Base-by-base conservation (phyloP, 164 flowering plant species). In the Aristolochia californica region DNA sequence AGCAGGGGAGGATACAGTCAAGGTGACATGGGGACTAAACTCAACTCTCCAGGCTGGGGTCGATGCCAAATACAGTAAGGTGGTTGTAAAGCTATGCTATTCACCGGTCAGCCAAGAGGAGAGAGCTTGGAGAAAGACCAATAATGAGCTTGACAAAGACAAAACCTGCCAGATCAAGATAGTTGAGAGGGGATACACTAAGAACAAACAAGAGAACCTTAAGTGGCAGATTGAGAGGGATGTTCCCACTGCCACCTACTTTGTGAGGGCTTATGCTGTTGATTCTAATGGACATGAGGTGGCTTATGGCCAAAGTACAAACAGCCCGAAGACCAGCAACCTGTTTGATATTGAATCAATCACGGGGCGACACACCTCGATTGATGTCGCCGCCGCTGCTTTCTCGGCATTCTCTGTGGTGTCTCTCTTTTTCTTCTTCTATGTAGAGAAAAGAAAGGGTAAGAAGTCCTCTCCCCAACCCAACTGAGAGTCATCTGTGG, bases 401-500 rank as follows among this genome's bases (percentile, higher is more conserved):
- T 85, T 85, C 82, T 88, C 96, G 18, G 91, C 74, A 25, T 82
- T 91, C 82, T 76, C 97, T 0, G 67, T 91, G 8, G n/a, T 82
- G 72, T 13, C 95, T 2, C 60, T 88, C 69, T 43, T 66, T 44
- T 80, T 77, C 8, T 88, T 91, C 74, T 88, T 84, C 73, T 56
- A 22, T 15, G 5, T 56, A 24, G 98, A 84, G 87, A 91, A 85
- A 81, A 80, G 78, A 49, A 78, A 74, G 73, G 72, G 72, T 2
- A 83, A 71, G 62, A 24, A 3, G 34, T 47, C 27, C 26, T 20
- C 55, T 21, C 55, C 27, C 5, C 23, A n/a, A 21, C 55, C 55
- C 20, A 24, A 24, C 23, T 20, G 55, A 51, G 24, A 23, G 55
- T 51, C 13, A 47, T 47, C 50, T 11, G 3, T 0, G 5, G 50